A percentile compares a stretch with the other conserved stretches of the same genome.
Conservation (phyloP, 345 rosid genomes). For the Corchorus olitorius region DNA sequence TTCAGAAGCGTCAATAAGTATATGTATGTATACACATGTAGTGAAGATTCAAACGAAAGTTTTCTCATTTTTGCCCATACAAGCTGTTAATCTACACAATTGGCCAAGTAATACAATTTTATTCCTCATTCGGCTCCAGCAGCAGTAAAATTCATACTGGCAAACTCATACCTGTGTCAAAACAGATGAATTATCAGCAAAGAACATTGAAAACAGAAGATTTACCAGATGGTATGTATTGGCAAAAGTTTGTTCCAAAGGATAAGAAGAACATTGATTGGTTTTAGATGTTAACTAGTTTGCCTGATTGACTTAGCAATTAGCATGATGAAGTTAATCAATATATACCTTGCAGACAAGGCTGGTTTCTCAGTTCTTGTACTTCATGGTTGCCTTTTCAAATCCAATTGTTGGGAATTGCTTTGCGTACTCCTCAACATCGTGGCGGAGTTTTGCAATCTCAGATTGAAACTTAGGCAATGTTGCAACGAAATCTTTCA, state of each 20-base stretch:
- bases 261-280: not conserved
- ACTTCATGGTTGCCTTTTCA: slow-evolving; percentile 95
- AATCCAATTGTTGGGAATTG: slow-evolving; percentile 97
- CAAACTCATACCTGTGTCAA: slow-evolving; percentile 28
- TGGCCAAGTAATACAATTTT: slow-evolving; percentile 16
- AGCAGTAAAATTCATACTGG: slow-evolving; percentile 17
- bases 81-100: slow-evolving; percentile 19
- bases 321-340: not conserved
- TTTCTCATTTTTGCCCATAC: slow-evolving; percentile 26
- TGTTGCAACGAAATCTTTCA: slow-evolving; percentile 79
- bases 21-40: slow-evolving; percentile 21
- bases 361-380: slow-evolving; percentile 64
- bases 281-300: not conserved
- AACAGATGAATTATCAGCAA: slow-evolving; percentile 3
- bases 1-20: slow-evolving; percentile 21
- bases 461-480: slow-evolving; percentile 68
- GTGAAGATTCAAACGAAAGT: slow-evolving; percentile 26
- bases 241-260: not conserved
- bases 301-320: not conserved
- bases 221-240: not conserved
- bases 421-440: slow-evolving; percentile 88
- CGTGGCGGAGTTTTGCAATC: slow-evolving; percentile 63
- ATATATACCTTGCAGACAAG: slow-evolving; percentile 14
- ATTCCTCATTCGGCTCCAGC: not conserved
- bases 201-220: not conserved